Evolutionary conservation across 768 basidiomycete species (phyloP).

Genomic region (Gautieria morchelliformis): DNA sequence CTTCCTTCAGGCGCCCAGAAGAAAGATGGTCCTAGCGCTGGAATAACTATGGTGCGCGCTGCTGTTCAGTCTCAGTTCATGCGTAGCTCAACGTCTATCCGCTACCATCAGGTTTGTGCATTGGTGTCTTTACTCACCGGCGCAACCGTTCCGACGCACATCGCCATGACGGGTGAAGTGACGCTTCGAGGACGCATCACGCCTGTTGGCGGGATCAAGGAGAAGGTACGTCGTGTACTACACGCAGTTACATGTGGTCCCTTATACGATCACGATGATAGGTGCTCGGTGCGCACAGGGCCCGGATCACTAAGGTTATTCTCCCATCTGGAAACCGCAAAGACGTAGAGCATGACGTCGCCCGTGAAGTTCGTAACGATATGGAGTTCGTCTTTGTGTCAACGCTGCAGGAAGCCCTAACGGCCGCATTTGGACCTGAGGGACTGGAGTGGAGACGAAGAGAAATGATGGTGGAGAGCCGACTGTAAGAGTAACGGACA

Average conservation of each 20-base stretch:
- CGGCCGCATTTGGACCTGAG: slow-evolving; percentile 62
- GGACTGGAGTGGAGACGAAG: slow-evolving; percentile 52
- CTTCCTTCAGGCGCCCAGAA: slow-evolving; percentile 84
- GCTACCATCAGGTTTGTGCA: slow-evolving; percentile 53
- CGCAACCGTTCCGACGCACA: slow-evolving; percentile 55
- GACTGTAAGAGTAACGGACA: slow-evolving; percentile 27
- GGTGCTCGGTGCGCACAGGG: slow-evolving; percentile 82
- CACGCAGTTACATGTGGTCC: neutral
- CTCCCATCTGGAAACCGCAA: slow-evolving; percentile 79
- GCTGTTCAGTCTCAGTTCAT: neutral
- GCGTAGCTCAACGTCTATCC: neutral
- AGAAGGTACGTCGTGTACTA: slow-evolving; percentile 38
- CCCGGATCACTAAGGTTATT: slow-evolving; percentile 73
- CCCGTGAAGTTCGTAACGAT: slow-evolving; percentile 57
- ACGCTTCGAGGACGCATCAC: slow-evolving; percentile 76
- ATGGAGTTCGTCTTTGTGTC: slow-evolving; percentile 79
- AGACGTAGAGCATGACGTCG: slow-evolving; percentile 81
- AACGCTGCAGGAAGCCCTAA: slow-evolving; percentile 70
- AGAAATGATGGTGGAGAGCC: slow-evolving; percentile 41
- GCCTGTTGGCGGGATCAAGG: slow-evolving; percentile 85
- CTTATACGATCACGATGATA: slow-evolving; percentile 12
- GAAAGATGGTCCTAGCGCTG: slow-evolving; percentile 91
- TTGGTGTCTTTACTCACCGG: slow-evolving; percentile 80
- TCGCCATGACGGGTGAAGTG: slow-evolving; percentile 90
- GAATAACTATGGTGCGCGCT: slow-evolving; percentile 67